Conservation (phyloP, 208 protist genomes). For the Naegleria lovaniensis region DNA sequence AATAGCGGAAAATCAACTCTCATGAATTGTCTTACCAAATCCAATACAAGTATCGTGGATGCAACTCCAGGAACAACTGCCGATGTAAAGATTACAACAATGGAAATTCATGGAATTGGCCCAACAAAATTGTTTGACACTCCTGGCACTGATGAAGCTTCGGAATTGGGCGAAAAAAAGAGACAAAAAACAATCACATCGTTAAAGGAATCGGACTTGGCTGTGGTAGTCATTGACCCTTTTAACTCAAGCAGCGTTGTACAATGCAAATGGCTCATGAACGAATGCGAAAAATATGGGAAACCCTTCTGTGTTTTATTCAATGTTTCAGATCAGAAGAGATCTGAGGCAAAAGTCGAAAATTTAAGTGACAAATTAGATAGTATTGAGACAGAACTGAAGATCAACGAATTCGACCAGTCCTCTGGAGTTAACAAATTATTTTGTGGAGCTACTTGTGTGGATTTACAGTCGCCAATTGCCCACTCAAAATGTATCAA, state of each 20-base stretch:
- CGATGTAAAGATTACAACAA: conserved; percentile 52
- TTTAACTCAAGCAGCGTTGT: neutral
- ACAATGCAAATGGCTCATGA: conserved; percentile 32
- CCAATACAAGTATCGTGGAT: conserved; percentile 53
- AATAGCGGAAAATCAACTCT: conserved; percentile 54
- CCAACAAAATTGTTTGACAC: conserved; percentile 55
- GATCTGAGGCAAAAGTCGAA: neutral
- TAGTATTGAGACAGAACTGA: neutral
- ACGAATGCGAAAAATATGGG: conserved; percentile 25
- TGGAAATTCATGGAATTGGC: conserved; percentile 51
- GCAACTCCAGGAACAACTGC: conserved; percentile 51
- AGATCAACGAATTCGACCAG: neutral
- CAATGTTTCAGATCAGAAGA: neutral
- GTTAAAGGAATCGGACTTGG: conserved; percentile 45
- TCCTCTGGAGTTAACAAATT: neutral
- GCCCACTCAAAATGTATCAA: neutral
- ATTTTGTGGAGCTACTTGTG: neutral
- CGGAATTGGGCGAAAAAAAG: conserved; percentile 47
- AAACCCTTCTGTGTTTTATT: neutral
- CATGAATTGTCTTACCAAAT: conserved; percentile 51
- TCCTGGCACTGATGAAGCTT: conserved; percentile 47
- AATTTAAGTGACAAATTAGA: neutral
- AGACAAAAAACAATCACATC: conserved; percentile 36
- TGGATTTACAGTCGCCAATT: neutral
- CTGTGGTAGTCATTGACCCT: neutral